Evolutionary conservation across 495 filamentous ascomycete species (phyloP).

Genomic region (Neurospora sp.): DNA sequence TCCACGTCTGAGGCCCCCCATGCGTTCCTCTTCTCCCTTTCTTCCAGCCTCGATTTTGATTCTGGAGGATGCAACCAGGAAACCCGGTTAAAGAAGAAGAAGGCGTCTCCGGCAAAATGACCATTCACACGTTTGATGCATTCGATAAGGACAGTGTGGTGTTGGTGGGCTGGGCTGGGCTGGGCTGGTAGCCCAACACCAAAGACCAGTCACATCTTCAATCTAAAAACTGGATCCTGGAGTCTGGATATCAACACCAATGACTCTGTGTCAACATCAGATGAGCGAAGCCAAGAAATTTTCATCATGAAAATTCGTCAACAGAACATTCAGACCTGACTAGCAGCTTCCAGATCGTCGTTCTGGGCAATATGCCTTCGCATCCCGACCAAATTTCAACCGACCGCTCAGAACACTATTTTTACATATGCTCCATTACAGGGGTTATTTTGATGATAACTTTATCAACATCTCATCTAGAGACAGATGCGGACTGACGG

Average conservation of each 20-base stretch:
- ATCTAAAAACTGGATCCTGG: neutral
- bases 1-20: neutral
- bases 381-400: neutral
- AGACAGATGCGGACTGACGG: neutral
- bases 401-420: neutral
- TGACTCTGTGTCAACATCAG: neutral
- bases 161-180: neutral
- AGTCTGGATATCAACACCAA: neutral
- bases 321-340: neutral
- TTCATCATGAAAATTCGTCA: neutral
- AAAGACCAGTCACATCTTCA: neutral
- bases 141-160: neutral
- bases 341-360: neutral
- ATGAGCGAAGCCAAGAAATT: neutral
- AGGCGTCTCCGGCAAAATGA: neutral
- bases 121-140: neutral
- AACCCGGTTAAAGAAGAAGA: neutral
- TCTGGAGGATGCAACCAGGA: neutral
- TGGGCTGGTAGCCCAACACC: neutral
- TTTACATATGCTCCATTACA: neutral
- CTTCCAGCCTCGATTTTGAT: neutral
- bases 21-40: neutral
- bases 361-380: neutral
- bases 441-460: neutral
- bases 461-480: neutral